These are phyloP conservation scores for Miscanthus lutarioriparius DNA, from an alignment of 176 grass and related monocot genomes.

Conservation along the genomic window DNA sequence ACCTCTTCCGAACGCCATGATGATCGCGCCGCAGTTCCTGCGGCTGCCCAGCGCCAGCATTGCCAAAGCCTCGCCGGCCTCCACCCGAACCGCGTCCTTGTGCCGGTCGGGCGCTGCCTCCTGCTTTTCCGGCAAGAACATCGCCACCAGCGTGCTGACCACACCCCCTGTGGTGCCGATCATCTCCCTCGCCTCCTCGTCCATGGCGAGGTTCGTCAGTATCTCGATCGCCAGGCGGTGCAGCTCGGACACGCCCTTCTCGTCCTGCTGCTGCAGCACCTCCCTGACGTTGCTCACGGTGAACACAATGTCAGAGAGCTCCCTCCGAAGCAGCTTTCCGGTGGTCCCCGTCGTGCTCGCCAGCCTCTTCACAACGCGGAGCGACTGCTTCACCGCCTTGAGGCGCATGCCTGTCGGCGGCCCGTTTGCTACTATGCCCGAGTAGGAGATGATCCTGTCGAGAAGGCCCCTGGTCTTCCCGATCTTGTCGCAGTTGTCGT, in stretches of 20 bases:
- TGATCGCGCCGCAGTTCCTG: conserved; percentile 53
- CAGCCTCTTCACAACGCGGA: conserved; percentile 69
- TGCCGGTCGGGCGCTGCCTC: not conserved
- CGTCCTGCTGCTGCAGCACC: conserved; percentile 34
- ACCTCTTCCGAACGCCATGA: conserved; percentile 32
- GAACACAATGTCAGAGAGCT: conserved; percentile 64
- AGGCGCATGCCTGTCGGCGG: not conserved
- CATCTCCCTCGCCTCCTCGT: conserved; percentile 54
- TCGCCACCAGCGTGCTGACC: conserved; percentile 49
- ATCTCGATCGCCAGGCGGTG: conserved; percentile 59
- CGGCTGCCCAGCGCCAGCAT: conserved; percentile 64
- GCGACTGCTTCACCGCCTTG: conserved; percentile 57
- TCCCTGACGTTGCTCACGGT: conserved; percentile 65
- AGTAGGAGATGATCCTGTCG: conserved; percentile 67
- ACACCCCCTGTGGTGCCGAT: conserved; percentile 62
- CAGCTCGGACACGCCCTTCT: conserved; percentile 19
- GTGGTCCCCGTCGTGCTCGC: conserved; percentile 58
- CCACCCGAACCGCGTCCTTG: conserved; percentile 36
- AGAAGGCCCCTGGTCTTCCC: conserved; percentile 60
- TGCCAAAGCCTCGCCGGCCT: conserved; percentile 68
- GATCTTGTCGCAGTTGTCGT: conserved; percentile 73
- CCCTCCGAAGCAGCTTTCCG: conserved; percentile 49
- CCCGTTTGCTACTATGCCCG: conserved; percentile 18
- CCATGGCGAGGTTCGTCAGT: conserved; percentile 69
- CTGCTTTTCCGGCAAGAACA: conserved; percentile 43